Base-by-base conservation (phyloP, 345 rosid species). In the Sisymbrium irio region DNA sequence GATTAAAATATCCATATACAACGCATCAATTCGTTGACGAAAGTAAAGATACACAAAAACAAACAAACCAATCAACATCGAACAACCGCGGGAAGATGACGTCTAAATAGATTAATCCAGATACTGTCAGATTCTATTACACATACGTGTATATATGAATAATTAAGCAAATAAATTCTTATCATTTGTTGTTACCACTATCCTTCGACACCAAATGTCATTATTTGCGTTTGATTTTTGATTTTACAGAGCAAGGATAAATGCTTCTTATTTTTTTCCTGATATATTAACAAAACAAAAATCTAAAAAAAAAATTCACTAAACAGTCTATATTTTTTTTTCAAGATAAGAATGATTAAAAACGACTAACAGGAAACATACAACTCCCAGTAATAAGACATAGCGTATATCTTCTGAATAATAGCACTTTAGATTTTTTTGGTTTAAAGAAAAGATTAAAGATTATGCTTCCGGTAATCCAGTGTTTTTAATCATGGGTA, bases 1-100 rank as follows among this genome's bases (percentile, higher is more conserved):
- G 17, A 25, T 33, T 32, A 46, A 19, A 20, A 20, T 20, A 15
- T 50, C 32, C 14, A 50, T 32, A 50, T 56, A 50, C 63, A 61
- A 18, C 35, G 45, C 33, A 60, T 75, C 62, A 49, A 11, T 13
- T 67, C 40, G 46, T 61, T 51, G 69, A 68, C 40, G 33, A 28
- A 40, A 17, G 40, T 9, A 20, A 62, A 10, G 4, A 37, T 11
- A 74, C 6, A 65, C 27, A 5, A 18, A 58, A 58, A 28, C 4
- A 67, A 39, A 19, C 28, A 49, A 67, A 62, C 64, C 74, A 61
- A 68, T 61, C 70, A 53, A 68, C 64, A 62, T 68, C 69, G 32
- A 51, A 27, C 74, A 75, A 22, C 69, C 36, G 12, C 47, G 39
- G 47, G 63, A 61, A 51, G 79, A 53, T 54, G 68, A 68, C 41